A percentile compares a stretch with the other conserved stretches of the same genome.
Evolutionary conservation across 1,139 yeast genomes (phyloP).

Genomic region (Pichia sp.): DNA sequence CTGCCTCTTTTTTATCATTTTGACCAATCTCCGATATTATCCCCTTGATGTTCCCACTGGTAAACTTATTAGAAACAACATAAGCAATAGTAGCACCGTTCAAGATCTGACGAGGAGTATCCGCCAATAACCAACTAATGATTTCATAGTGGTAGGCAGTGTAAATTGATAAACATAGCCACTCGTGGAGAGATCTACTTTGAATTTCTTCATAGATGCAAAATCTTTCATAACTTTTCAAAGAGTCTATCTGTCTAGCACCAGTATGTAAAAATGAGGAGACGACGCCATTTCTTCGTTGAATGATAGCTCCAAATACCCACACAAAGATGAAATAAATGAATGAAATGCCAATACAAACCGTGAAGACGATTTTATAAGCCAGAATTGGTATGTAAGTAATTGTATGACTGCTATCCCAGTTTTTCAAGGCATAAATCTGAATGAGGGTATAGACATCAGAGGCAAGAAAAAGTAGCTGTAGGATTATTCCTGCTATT

Average conservation of each 20-base stretch:
- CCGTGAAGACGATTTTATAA: constrained; percentile 78
- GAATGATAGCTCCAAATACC: constrained; percentile 52
- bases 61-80: constrained; percentile 35
- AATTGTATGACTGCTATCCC: constrained; percentile 50
- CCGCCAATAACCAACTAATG: constrained; percentile 66
- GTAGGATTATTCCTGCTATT: constrained; percentile 45
- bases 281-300: constrained; percentile 58
- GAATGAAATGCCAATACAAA: constrained; percentile 74
- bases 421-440: constrained; percentile 65
- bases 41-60: constrained; percentile 34
- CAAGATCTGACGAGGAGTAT: constrained; percentile 83
- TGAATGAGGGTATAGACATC: constrained; percentile 79
- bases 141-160: constrained; percentile 40
- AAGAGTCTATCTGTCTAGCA: constrained; percentile 51
- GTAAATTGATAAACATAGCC: constrained; percentile 60
- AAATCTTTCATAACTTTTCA: constrained; percentile 54
- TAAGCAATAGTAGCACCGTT: constrained; percentile 63
- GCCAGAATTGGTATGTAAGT: constrained; percentile 55
- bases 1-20: constrained; percentile 55
- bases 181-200: constrained; percentile 58
- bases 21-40: constrained; percentile 56
- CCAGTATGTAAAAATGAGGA: constrained; percentile 61
- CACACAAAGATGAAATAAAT: constrained; percentile 51
- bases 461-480: constrained; percentile 54
- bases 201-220: constrained; percentile 70